Conservation (phyloP, 148 eudicot genomes). For the Arbutus unedo region DNA sequence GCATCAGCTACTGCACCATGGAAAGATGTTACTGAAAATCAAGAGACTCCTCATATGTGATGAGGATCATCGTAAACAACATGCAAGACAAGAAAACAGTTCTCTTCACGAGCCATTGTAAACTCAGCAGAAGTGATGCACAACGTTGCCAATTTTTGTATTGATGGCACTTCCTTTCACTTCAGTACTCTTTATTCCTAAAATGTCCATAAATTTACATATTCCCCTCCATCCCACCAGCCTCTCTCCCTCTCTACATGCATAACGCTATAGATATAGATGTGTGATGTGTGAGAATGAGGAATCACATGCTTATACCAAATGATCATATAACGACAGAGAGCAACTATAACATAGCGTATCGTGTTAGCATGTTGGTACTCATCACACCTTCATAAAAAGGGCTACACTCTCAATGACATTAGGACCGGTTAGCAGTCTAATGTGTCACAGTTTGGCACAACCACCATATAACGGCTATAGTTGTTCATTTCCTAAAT, state of each 20-base stretch:
- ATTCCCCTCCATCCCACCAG: not conserved
- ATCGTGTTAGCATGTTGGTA: not conserved
- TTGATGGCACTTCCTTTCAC: not conserved
- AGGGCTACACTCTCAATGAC: not conserved
- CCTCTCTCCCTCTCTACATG: not conserved
- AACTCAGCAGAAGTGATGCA: not conserved
- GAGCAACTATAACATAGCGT: not conserved
- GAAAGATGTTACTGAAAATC: not conserved
- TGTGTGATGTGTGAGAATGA: not conserved
- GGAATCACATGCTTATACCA: not conserved
- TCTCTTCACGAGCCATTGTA: not conserved
- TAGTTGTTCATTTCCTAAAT: not conserved
- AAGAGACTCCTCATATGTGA: not conserved
- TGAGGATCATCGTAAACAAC: not conserved
- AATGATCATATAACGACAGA: not conserved
- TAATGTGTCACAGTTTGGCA: not conserved
- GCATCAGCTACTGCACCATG: conserved; percentile 62
- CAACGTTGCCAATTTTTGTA: not conserved
- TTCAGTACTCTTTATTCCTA: not conserved
- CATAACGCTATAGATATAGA: not conserved
- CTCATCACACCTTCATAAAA: not conserved
- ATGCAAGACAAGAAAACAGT: not conserved
- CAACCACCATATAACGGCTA: not conserved
- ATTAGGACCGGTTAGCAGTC: not conserved
- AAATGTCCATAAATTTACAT: not conserved